Base-by-base conservation (phyloP, 2,329 filamentous ascomycete species). In the Cladophialophora psammophila region DNA sequence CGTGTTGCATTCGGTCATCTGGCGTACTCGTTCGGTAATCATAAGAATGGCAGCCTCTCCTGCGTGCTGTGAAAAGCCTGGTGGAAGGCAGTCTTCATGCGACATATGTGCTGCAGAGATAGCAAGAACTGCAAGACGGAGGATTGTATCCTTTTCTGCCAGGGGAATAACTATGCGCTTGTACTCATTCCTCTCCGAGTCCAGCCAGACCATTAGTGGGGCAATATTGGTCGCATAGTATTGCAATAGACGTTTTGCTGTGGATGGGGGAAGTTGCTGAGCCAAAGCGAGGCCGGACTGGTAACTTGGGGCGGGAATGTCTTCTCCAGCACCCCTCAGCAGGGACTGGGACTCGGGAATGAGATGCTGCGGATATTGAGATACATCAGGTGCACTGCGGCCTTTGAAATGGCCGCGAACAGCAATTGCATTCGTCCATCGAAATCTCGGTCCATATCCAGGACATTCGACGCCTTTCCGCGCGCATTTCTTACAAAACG, bases 351-450 rank as follows among this genome's bases (percentile, higher is more conserved):
- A 4, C 10, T 50, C 45, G 9, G 26, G 5, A 20, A 12, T 31
- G 18, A 50, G 18, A 15, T 18, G 13, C n/a, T 20, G 34, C 8
- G 6, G 5, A 40, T 36, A 8, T 15, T 40, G 1, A 7, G 53
- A 10, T n/a, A 12, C n/a, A 40, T 52, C 32, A 32, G 59, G 59
- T 31, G 59, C 59, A 4, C 45, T 45, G 5, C 45, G 59, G 18
- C 59, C 59, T 53, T 52, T 61, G 59, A 54, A 61, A 18, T 45
- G 59, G 31, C 59, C 59, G 36, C 59, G 59, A 8, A 61, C 13
- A 34, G 59, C 59, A 61, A 61, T 61, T 6, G 59, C 59, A 26
- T 61, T 61, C 20, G 59, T 61, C 59, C 59, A 61, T 36, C 59
- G 59, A 10, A 61, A 53, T 52, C 36, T 52, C 13, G 34, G 34